Evolutionary conservation across 2,329 filamentous ascomycete genomes (phyloP).

Genomic region (Plenodomus tracheiphilus): DNA sequence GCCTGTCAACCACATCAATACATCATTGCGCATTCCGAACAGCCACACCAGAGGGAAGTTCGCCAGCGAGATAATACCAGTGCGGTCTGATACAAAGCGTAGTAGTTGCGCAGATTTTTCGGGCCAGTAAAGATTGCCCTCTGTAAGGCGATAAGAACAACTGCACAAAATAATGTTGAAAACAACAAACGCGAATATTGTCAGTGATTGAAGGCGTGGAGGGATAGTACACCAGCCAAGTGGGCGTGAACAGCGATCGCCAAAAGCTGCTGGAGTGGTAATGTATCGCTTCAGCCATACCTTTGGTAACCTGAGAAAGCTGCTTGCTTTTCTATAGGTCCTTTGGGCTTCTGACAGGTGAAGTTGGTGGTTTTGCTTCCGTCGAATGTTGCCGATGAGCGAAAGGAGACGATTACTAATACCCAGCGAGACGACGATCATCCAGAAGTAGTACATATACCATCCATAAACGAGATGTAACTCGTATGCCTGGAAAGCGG

Average conservation of each 20-base stretch:
- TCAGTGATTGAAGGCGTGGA: conserved; percentile 52
- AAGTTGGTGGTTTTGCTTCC: conserved; percentile 10
- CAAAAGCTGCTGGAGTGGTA: conserved; percentile 50
- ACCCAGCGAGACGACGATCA: conserved; percentile 28
- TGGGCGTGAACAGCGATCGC: conserved; percentile 46
- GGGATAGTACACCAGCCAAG: conserved; percentile 53
- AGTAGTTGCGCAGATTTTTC: conserved; percentile 45
- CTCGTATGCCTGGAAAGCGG: conserved; percentile 30
- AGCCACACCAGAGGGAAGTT: conserved; percentile 69
- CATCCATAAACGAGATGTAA: conserved; percentile 37
- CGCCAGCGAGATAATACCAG: conserved; percentile 65
- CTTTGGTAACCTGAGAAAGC: conserved; percentile 3
- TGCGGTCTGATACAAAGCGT: conserved; percentile 65
- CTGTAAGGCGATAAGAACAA: conserved; percentile 51
- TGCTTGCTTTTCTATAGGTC: neutral
- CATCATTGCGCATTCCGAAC: conserved; percentile 68
- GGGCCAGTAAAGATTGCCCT: conserved; percentile 52
- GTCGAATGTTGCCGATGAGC: conserved; percentile 14
- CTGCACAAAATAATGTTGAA: conserved; percentile 50
- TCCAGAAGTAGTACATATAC: conserved; percentile 41
- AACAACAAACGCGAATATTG: conserved; percentile 50
- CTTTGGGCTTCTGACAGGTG: neutral
- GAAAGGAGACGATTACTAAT: conserved; percentile 23
- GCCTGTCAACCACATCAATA: conserved; percentile 67
- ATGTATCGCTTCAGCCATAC: conserved; percentile 39